phyloP scores from a whole-genome alignment of 208 protist genomes.

The Leishmania tarentolae region DNA sequence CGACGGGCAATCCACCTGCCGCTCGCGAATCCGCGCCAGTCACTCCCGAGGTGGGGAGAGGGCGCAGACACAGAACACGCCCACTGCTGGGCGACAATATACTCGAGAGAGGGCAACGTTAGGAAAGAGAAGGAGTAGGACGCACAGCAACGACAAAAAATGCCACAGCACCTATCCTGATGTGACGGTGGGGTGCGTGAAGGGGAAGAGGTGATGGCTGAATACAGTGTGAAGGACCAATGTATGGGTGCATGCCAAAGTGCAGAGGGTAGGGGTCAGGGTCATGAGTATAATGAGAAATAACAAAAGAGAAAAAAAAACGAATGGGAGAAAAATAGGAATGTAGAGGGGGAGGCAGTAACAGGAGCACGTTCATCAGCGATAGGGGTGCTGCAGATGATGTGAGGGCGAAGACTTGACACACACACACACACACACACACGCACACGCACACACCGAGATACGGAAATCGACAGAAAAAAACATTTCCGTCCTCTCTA shows the following conservation, averaged over 20 bases:
- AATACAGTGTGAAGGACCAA: not conserved
- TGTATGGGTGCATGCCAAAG: not conserved
- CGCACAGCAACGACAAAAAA: not conserved
- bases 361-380: not conserved
- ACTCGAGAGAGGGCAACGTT: not conserved
- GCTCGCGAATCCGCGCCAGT: not conserved
- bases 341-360: not conserved
- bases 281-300: not conserved
- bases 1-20: not conserved
- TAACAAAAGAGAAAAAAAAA: too few species aligned
- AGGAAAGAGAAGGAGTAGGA: conserved; percentile 12
- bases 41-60: not conserved
- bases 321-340: not conserved
- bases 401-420: not conserved
- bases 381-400: too few species aligned
- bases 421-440: conserved; percentile 6
- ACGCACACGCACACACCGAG: not conserved
- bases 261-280: not conserved
- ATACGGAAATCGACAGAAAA: not conserved
- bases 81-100: not conserved
- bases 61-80: not conserved
- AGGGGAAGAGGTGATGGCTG: not conserved
- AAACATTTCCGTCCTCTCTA: not conserved
- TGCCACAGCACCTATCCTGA: not conserved
- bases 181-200: not conserved